Evolutionary conservation across 2,329 filamentous ascomycete species (phyloP).

Genomic region (Arthrobotrys entomopaga): DNA sequence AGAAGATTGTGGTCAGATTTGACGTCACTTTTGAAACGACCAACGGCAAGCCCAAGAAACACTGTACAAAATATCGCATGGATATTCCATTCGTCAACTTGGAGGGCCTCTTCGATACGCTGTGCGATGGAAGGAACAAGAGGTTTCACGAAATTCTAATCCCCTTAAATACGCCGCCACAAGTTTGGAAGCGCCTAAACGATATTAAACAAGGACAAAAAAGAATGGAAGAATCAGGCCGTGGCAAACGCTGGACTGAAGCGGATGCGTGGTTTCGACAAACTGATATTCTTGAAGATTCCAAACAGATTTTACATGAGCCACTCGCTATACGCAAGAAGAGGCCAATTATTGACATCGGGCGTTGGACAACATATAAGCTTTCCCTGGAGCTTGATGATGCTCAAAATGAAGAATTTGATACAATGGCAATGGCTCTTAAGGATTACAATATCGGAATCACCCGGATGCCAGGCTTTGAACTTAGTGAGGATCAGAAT

Average conservation of each 20-base stretch:
- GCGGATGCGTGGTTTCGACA: slow-evolving; percentile 72
- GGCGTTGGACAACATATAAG: slow-evolving; percentile 69
- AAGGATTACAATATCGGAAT: slow-evolving; percentile 77
- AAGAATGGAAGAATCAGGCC: slow-evolving; percentile 57
- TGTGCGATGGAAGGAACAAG: slow-evolving; percentile 59
- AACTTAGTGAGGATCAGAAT: slow-evolving; percentile 60
- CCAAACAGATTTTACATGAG: slow-evolving; percentile 60
- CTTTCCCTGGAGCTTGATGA: slow-evolving; percentile 63
- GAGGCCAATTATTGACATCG: slow-evolving; percentile 69
- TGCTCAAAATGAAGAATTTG: slow-evolving; percentile 61
- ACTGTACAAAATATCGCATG: slow-evolving; percentile 60
- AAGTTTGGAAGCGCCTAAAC: slow-evolving; percentile 60
- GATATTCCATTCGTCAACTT: slow-evolving; percentile 63
- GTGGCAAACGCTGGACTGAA: slow-evolving; percentile 66
- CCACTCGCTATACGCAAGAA: slow-evolving; percentile 66
- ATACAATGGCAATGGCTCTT: slow-evolving; percentile 68
- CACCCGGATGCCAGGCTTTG: slow-evolving; percentile 63
- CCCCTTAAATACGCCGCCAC: slow-evolving; percentile 65
- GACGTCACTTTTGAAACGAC: slow-evolving; percentile 59
- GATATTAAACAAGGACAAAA: slow-evolving; percentile 62
- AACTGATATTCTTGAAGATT: slow-evolving; percentile 70
- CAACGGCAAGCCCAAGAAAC: slow-evolving; percentile 36
- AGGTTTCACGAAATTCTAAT: slow-evolving; percentile 64
- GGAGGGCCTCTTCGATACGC: slow-evolving; percentile 60
- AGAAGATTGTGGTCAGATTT: slow-evolving; percentile 64